These are phyloP conservation scores for Stromatinia cepivora DNA, from an alignment of 2,329 filamentous ascomycete genomes.

Conservation along the genomic window DNA sequence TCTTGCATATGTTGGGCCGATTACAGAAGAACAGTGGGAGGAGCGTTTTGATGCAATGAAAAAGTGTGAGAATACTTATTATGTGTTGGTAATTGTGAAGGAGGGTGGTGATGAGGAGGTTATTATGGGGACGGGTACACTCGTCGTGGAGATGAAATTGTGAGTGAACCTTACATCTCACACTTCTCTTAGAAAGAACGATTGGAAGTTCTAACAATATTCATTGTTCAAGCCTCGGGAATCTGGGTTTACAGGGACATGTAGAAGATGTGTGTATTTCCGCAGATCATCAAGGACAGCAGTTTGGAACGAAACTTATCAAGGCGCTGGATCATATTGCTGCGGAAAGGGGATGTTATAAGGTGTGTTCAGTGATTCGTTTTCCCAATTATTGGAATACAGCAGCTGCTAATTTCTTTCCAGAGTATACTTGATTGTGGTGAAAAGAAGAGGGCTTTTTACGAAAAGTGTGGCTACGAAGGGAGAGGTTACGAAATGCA, in stretches of 20 bases:
- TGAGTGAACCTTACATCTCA: constrained; percentile 46
- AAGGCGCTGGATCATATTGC: constrained; percentile 88
- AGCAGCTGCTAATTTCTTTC: neutral
- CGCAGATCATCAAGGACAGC: constrained; percentile 94
- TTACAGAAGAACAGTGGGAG: constrained; percentile 70
- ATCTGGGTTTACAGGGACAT: constrained; percentile 79
- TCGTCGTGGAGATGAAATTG: constrained; percentile 94
- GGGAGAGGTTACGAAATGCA: constrained; percentile 93
- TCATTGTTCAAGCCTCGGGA: constrained; percentile 61
- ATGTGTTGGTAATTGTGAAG: constrained; percentile 69
- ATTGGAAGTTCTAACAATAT: neutral
- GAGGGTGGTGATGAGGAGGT: constrained; percentile 60
- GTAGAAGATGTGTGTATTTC: constrained; percentile 96
- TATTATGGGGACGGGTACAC: constrained; percentile 82
- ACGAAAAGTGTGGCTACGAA: constrained; percentile 78
- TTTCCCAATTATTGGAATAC: too few relatives aligned
- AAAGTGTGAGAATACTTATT: constrained; percentile 64
- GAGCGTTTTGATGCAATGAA: constrained; percentile 79
- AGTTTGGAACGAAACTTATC: constrained; percentile 86
- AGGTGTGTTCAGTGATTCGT: constrained; percentile 41
- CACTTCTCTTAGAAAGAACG: neutral
- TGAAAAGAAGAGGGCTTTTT: constrained; percentile 93
- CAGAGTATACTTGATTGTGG: constrained; percentile 93
- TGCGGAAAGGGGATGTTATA: constrained; percentile 87
- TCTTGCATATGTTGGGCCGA: constrained; percentile 66